Evolutionary conservation across 345 rosid genomes (phyloP), one percentile per base, ranked within the genome.

Genomic region (Rhizophora mangle): DNA sequence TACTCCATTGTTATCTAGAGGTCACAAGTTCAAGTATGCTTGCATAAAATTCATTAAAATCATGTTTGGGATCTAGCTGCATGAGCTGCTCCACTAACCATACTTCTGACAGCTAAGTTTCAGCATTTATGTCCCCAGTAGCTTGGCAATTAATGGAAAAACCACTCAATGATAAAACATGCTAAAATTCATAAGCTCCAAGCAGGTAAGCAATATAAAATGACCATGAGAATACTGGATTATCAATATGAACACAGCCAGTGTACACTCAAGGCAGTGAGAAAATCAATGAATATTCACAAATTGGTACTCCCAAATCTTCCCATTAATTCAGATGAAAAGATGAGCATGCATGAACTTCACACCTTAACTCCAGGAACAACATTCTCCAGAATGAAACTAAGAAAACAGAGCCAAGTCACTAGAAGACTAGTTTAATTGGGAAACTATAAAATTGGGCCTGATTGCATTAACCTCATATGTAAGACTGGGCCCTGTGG

Each of bases 381-480:
- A 56, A 56, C 6, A 56, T 43, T 43, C 18, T 43, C 18, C 53
- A 67, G 36, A 51, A 52, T 3, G 19, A 68, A 30, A 39, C 4
- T 21, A 8, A 30, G 55, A 20, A 15, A 70, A 6, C 7, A 8
- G 71, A 27, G 22, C 37, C 1, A 37, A 13, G 2, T 19, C 7
- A 70, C 8, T 54, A n/a, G 54, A 57, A 60, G 18, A 21, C 11
- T 10, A 21, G 18, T 24, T 49, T 24, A 39, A 26, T 5, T 6
- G 7, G 15, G 51, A 67, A n/a, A 62, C 62, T 29, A 51, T 16
- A 57, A 71, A 37, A 53, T 60, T 29, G 10, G 3, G 7, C 52
- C 39, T 29, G 65, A 80, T 59, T 75, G 77, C 73, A 70, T 74
- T 72, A 78, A 96, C 99, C 98, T 96, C 93, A 54, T 72, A 92